A percentile compares a stretch with the other conserved stretches of the same genome.
phyloP scores from a whole-genome alignment of 371 early-diverging fungal species.

The Syncephalastrum monosporum region DNA sequence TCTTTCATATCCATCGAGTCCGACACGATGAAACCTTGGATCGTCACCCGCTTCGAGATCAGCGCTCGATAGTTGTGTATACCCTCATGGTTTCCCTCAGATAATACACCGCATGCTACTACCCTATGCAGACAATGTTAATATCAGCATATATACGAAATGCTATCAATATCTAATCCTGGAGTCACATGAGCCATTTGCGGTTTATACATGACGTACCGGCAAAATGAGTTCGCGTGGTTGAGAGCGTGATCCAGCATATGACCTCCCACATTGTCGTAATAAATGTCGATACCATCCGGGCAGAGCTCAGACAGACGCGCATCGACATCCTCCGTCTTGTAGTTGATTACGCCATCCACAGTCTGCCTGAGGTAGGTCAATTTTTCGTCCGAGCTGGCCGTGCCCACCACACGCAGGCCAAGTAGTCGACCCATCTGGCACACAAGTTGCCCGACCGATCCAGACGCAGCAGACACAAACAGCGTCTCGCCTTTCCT shows the following conservation, averaged over 20 bases:
- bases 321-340: conserved; percentile 49
- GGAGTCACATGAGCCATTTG: neutral
- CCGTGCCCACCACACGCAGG: conserved; percentile 70
- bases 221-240: conserved; percentile 51
- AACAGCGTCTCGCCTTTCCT: conserved; percentile 53
- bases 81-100: conserved; percentile 25
- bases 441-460: conserved; percentile 57
- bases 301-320: conserved; percentile 52
- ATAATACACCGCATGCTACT: conserved; percentile 66
- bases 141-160: neutral
- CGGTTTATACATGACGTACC: conserved; percentile 12
- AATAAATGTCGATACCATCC: conserved; percentile 74
- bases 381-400: conserved; percentile 78
- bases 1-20: conserved; percentile 27
- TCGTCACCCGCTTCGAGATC: conserved; percentile 43
- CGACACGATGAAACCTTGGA: conserved; percentile 70
- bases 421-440: conserved; percentile 74
- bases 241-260: conserved; percentile 64
- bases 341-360: conserved; percentile 83
- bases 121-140: conserved; percentile 14
- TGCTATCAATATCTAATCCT: neutral
- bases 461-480: conserved; percentile 57
- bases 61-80: conserved; percentile 35
- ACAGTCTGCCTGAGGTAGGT: conserved; percentile 52
- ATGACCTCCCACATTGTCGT: conserved; percentile 73